These are phyloP conservation scores for Leptodontidium sp. DNA, from an alignment of 2,329 filamentous ascomycete species.

Conservation along the genomic window DNA sequence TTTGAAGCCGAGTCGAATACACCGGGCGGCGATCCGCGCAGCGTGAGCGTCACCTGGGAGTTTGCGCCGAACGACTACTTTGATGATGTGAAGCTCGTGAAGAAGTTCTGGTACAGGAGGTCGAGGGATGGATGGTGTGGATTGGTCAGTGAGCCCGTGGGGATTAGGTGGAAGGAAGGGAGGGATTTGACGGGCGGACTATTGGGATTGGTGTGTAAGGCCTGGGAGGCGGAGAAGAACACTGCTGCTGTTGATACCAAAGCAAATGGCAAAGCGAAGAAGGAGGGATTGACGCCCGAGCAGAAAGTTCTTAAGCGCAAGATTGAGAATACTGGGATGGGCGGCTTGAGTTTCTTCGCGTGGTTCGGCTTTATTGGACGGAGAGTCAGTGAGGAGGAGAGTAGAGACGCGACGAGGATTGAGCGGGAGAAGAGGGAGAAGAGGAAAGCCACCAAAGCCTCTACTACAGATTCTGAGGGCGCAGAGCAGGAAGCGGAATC, in stretches of 20 bases:
- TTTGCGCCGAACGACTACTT: constrained; percentile 87
- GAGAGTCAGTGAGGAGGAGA: constrained; percentile 77
- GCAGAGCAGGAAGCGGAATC: constrained; percentile 60
- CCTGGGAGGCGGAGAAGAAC: constrained; percentile 67
- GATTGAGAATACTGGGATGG: constrained; percentile 66
- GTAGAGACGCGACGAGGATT: constrained; percentile 65
- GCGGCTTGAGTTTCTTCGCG: constrained; percentile 82
- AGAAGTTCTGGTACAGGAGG: constrained; percentile 89
- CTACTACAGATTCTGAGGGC: constrained; percentile 46
- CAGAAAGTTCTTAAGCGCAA: constrained; percentile 61
- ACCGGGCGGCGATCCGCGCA: constrained; percentile 78
- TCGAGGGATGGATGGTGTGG: constrained; percentile 74
- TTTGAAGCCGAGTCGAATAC: constrained; percentile 71
- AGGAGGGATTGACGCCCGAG: constrained; percentile 53
- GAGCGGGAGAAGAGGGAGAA: constrained; percentile 63
- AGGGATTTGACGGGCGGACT: constrained; percentile 87
- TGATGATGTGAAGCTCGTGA: constrained; percentile 78
- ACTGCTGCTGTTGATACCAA: neutral
- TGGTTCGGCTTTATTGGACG: constrained; percentile 85
- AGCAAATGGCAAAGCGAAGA: constrained; percentile 39
- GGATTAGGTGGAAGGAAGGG: constrained; percentile 85
- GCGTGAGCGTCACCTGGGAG: constrained; percentile 78
- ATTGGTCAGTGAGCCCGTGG: constrained; percentile 87
- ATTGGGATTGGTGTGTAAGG: constrained; percentile 74
- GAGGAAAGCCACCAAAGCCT: constrained; percentile 50